These are phyloP conservation scores for Abrus pulchellus DNA, from an alignment of 306 rosid species.

Conservation along the genomic window DNA sequence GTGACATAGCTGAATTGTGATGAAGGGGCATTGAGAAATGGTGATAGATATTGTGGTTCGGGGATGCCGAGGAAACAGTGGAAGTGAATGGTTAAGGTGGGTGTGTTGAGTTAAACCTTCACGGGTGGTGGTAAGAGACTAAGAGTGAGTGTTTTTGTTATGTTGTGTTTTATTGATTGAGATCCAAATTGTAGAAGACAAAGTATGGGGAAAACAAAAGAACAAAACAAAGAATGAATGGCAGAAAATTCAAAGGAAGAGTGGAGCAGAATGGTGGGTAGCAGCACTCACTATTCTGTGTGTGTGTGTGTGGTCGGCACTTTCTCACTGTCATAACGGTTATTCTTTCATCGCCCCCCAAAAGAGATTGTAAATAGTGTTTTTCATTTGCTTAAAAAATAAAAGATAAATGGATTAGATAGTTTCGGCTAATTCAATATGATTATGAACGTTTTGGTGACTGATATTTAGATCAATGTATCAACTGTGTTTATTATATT, in stretches of 20 bases:
- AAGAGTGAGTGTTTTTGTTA: neutral
- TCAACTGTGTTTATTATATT: neutral
- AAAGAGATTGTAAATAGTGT: neutral
- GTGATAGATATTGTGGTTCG: neutral
- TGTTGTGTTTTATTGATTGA: neutral
- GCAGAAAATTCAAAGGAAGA: conserved; percentile 21
- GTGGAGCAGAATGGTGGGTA: neutral
- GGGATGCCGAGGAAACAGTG: conserved; percentile 25
- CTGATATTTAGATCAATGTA: too few relatives aligned
- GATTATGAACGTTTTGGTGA: too few relatives aligned
- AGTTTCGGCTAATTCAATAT: neutral
- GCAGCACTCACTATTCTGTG: neutral
- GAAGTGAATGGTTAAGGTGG: conserved; percentile 5
- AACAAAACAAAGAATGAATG: neutral
- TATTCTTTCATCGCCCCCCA: neutral
- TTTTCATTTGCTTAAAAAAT: neutral
- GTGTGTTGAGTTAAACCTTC: neutral
- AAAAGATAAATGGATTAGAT: neutral
- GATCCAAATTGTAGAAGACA: neutral
- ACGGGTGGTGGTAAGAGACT: neutral
- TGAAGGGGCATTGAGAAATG: neutral
- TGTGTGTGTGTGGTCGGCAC: neutral
- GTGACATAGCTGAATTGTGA: neutral
- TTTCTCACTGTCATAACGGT: conserved; percentile 12
- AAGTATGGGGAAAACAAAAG: neutral